These are phyloP conservation scores for Ceratobasidium sp. DNA, from an alignment of 1,284 basidiomycete species.

Conservation along the genomic window DNA sequence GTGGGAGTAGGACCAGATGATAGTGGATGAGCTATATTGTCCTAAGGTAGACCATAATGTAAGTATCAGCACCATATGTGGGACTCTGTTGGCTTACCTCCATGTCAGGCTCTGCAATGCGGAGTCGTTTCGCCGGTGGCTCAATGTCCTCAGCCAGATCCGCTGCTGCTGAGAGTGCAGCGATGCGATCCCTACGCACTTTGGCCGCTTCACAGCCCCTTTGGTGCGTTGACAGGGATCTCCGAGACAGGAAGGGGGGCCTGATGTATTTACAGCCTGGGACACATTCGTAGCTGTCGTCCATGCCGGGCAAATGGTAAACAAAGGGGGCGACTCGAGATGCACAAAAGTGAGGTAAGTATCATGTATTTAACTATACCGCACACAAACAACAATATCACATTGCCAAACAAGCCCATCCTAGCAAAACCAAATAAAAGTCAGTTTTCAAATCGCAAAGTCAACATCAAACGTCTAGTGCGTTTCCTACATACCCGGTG, in stretches of 20 bases:
- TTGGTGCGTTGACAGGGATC: neutral
- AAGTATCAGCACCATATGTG: neutral
- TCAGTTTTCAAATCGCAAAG: neutral
- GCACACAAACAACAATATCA: neutral
- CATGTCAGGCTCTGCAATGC: slow-evolving; percentile 1
- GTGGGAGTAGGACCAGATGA: neutral
- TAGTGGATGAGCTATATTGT: neutral
- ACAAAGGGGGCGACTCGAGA: neutral
- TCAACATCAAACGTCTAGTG: neutral
- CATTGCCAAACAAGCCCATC: neutral
- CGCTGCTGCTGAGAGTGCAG: neutral
- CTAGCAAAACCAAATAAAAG: neutral
- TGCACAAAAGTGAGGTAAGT: neutral
- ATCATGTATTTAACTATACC: neutral
- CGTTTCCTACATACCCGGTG: neutral
- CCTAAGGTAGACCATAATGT: neutral
- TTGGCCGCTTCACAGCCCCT: neutral
- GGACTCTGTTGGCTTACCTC: neutral
- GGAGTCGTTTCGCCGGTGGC: slow-evolving; percentile 5
- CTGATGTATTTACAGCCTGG: neutral
- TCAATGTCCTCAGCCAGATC: neutral
- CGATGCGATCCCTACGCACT: neutral
- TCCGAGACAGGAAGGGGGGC: neutral
- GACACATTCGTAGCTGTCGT: slow-evolving; percentile 5
- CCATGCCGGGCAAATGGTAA: neutral